Base-by-base conservation (phyloP, 73 alveolate species). In the Vitrella brassicaformis region DNA sequence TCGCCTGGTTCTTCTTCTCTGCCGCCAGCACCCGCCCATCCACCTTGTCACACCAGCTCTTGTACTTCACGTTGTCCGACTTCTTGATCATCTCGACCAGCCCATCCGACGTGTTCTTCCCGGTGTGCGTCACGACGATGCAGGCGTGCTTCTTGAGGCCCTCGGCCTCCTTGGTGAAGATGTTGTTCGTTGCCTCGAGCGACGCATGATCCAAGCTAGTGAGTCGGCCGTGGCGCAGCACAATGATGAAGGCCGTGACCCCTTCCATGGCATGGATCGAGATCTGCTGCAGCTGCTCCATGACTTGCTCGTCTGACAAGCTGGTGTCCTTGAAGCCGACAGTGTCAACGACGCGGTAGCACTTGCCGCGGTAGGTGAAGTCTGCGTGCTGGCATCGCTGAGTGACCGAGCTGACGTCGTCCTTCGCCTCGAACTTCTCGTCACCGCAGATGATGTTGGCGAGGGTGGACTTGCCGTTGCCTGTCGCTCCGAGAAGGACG, bases 401-500 rank as follows among this genome's bases (percentile, higher is more conserved):
- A 8, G 46, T 67, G 47, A 28, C 72, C 19, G 47, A 28, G 27
- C 27, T 28, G 47, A 67, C 29, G 47, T 39, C 27, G 29, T 67
- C 72, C 9, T 46, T 31, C 18, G 72, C 28, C 28, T 67, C 29
- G 46, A 67, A 67, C 18, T 26, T 27, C 47, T 10, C 0, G 72
- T 39, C 29, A 1, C 29, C 0, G 27, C 47, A 25, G 0, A 67
- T 27, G 47, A 8, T 39, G 47, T 67, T 67, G n/a, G 72, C 72
- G 47, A 67, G 29, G 46, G 72, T 67, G 22, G 72, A 67, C 72
- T 67, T 67, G 26, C 72, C 72, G 9, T 26, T 46, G 19, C 72
- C 72, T 28, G 72, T 67, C 47, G 29, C 27, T 8, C 72, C 72
- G 10, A 67, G 39, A 27, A 67, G 39, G 18, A 67, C 47, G 25